A percentile compares a stretch with the other conserved stretches of the same genome.
These are phyloP conservation scores for Leishmania martiniquensis DNA, from an alignment of 208 protist species.

Conservation along the genomic window DNA sequence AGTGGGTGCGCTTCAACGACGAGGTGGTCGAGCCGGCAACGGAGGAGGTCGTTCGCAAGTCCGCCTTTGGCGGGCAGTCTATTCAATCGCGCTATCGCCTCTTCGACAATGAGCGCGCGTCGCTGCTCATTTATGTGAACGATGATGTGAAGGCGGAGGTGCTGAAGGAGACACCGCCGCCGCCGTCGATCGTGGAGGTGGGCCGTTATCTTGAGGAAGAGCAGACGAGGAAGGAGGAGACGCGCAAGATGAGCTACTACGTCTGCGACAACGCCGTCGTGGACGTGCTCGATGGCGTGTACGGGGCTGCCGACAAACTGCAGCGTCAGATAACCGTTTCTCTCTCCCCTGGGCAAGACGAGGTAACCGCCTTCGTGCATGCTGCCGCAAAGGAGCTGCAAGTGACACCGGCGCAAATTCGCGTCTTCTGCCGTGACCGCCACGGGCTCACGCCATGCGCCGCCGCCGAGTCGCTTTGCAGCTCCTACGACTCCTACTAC, in stretches of 20 bases:
- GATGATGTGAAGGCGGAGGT: conserved; percentile 31
- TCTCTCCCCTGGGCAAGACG: conserved; percentile 20
- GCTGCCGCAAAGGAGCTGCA: conserved; percentile 41
- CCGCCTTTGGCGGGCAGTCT: conserved; percentile 61
- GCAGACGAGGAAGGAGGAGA: conserved; percentile 27
- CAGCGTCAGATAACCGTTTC: conserved; percentile 25
- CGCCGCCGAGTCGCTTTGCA: conserved; percentile 9
- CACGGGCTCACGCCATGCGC: conserved; percentile 17
- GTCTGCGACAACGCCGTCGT: conserved; percentile 39
- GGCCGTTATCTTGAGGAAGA: conserved; percentile 40
- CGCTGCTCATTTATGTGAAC: conserved; percentile 79
- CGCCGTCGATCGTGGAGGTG: conserved; percentile 35
- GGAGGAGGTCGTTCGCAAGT: conserved; percentile 46
- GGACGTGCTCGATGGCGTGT: conserved; percentile 50
- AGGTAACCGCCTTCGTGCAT: conserved; percentile 22
- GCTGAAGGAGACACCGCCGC: conserved; percentile 33
- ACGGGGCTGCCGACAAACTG: conserved; percentile 19
- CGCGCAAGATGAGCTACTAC: conserved; percentile 34
- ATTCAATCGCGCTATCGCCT: conserved; percentile 39
- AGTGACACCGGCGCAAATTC: conserved; percentile 34
- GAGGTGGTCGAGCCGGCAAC: conserved; percentile 56
- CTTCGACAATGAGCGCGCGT: conserved; percentile 71
- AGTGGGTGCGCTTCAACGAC: conserved; percentile 86
- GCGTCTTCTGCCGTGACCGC: conserved; percentile 28
- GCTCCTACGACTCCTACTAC: conserved; percentile 25